Percentiles rank a stretch among this genome's conserved stretches.
phyloP scores from a whole-genome alignment of 768 basidiomycete species.

The Mycena pura region DNA sequence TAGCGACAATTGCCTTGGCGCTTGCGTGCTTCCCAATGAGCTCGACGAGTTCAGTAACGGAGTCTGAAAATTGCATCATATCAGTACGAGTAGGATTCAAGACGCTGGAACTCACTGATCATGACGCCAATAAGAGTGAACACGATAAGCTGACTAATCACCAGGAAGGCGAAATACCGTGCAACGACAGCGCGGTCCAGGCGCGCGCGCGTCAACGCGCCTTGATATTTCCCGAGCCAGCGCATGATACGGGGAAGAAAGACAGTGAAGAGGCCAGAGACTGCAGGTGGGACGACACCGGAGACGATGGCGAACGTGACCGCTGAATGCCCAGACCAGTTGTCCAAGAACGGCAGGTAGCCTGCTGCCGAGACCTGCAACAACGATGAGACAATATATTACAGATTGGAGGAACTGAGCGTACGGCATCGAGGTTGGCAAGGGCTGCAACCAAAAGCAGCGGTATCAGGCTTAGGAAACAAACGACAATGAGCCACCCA shows the following conservation, averaged over 20 bases:
- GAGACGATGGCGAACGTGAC: slow-evolving; percentile 75
- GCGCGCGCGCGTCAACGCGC: slow-evolving; percentile 61
- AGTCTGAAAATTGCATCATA: slow-evolving; percentile 26
- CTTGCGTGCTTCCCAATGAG: slow-evolving; percentile 34
- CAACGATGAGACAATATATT: neutral
- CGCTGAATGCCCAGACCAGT: slow-evolving; percentile 65
- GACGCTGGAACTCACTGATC: slow-evolving; percentile 56
- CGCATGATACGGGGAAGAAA: slow-evolving; percentile 84
- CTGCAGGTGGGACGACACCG: slow-evolving; percentile 82
- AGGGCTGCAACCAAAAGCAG: slow-evolving; percentile 78
- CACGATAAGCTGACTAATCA: slow-evolving; percentile 83
- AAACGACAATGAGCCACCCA: slow-evolving; percentile 66
- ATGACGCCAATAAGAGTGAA: slow-evolving; percentile 83
- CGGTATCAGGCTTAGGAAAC: slow-evolving; percentile 86
- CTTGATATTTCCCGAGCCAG: slow-evolving; percentile 65
- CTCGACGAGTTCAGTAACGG: slow-evolving; percentile 39
- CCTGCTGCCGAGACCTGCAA: slow-evolving; percentile 45
- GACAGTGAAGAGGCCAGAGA: slow-evolving; percentile 77
- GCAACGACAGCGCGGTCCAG: slow-evolving; percentile 82
- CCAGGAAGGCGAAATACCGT: slow-evolving; percentile 84
- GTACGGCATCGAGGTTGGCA: slow-evolving; percentile 78
- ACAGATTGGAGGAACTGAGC: slow-evolving; percentile 27
- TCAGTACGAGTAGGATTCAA: neutral
- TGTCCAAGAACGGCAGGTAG: slow-evolving; percentile 68
- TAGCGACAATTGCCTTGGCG: slow-evolving; percentile 36